These are phyloP conservation scores for Osmanthus fragrans DNA, from an alignment of 257 asterid species.

Conservation along the genomic window DNA sequence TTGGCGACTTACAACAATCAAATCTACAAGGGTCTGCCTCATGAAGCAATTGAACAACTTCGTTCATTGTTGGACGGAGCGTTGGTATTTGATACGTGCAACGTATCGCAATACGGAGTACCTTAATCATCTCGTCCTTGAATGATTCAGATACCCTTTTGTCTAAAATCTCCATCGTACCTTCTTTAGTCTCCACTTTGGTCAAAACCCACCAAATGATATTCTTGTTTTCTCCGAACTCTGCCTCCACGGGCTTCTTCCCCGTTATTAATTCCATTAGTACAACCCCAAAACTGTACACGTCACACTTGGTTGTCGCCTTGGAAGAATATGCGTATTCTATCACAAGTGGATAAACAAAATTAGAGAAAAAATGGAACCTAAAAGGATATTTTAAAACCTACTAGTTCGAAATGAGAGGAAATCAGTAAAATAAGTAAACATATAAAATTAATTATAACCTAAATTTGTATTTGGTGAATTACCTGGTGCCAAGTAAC, in stretches of 20 bases:
- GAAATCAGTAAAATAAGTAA: neutral
- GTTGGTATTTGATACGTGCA: slow-evolving; percentile 71
- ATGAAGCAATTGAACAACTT: slow-evolving; percentile 68
- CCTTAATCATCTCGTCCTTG: slow-evolving; percentile 84
- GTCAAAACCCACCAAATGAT: slow-evolving; percentile 72
- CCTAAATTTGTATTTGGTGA: neutral
- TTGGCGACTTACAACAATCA: slow-evolving; percentile 44
- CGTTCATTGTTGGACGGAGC: slow-evolving; percentile 79
- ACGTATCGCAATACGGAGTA: slow-evolving; percentile 69
- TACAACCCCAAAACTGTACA: slow-evolving; percentile 90
- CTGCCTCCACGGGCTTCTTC: slow-evolving; percentile 81
- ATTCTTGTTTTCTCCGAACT: slow-evolving; percentile 85
- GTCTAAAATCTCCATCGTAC: slow-evolving; percentile 63
- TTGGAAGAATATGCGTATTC: slow-evolving; percentile 93
- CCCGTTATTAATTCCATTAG: slow-evolving; percentile 88
- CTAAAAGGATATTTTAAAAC: neutral
- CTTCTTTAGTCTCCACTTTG: slow-evolving; percentile 73
- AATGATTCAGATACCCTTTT: slow-evolving; percentile 51
- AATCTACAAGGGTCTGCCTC: slow-evolving; percentile 77
- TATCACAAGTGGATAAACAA: slow-evolving; percentile 20
- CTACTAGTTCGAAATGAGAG: neutral
- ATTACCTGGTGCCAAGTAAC: slow-evolving; percentile 95
- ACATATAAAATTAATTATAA: neutral
- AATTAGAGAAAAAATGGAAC: slow-evolving; percentile 3
- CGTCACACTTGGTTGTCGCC: slow-evolving; percentile 89